phyloP scores from a whole-genome alignment of 2,329 filamentous ascomycete species.

The Pseudogymnoascus sp. region DNA sequence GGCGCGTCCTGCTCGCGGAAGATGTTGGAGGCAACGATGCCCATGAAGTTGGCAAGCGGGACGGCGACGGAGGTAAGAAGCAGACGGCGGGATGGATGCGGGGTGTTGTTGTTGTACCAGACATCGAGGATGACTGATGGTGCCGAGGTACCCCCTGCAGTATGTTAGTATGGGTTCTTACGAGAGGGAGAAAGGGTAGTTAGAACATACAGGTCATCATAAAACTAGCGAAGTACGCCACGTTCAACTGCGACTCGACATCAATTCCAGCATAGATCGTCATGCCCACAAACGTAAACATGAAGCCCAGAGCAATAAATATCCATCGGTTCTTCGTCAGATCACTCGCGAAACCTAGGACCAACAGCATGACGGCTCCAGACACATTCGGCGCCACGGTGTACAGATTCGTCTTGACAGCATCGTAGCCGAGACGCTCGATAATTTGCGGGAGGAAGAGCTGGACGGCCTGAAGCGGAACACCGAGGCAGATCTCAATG shows the following conservation, averaged over 20 bases:
- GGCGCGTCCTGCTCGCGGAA: slow-evolving; percentile 57
- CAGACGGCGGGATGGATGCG: slow-evolving; percentile 53
- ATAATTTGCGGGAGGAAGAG: slow-evolving; percentile 51
- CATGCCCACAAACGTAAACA: slow-evolving; percentile 68
- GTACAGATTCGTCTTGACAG: slow-evolving; percentile 64
- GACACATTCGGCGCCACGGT: slow-evolving; percentile 73
- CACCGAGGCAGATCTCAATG: slow-evolving; percentile 52
- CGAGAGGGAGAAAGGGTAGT: background rate
- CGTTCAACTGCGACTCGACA: slow-evolving; percentile 40
- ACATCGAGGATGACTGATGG: slow-evolving; percentile 25
- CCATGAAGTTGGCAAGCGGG: slow-evolving; percentile 58
- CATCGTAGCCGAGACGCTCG: slow-evolving; percentile 38
- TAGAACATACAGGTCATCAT: slow-evolving; percentile 50
- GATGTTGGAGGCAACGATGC: slow-evolving; percentile 60
- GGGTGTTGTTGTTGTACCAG: slow-evolving; percentile 56
- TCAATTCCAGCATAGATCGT: slow-evolving; percentile 67
- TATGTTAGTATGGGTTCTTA: background rate
- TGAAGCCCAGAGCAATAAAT: slow-evolving; percentile 65
- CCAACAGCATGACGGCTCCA: slow-evolving; percentile 62
- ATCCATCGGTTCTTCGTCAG: slow-evolving; percentile 39
- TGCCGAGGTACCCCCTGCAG: slow-evolving; percentile 22
- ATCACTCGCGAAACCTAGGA: slow-evolving; percentile 66
- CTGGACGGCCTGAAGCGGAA: slow-evolving; percentile 47
- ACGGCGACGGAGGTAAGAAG: slow-evolving; percentile 55
- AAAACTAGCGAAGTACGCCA: slow-evolving; percentile 59